Base-by-base conservation (phyloP, 176 grass and related monocot genomes). In the Zoysia pacifica region DNA sequence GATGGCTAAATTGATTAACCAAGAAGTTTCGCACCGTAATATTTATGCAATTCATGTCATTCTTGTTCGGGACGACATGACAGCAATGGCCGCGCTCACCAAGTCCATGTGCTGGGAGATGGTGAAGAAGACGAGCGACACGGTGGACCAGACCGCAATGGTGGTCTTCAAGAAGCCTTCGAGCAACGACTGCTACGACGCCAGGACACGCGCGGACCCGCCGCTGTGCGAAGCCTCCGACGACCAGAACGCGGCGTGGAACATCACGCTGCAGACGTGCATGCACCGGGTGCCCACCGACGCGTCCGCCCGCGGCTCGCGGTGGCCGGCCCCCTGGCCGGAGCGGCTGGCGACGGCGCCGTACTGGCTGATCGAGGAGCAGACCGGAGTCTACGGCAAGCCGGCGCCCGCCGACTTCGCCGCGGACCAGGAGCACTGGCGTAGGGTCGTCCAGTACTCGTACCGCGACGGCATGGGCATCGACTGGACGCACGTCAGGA, bases 31-130 rank as follows among this genome's bases (percentile, higher is more conserved):
- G 28, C 28, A 28, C 28, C 28, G 28, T 28, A 28, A 28, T 28
- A 28, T 28, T 28, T 28, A 28, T 28, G 28, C 28, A 28, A 28
- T 28, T 28, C 28, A 28, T 28, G 11, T 49, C 11, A 1, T 52
- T 52, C 20, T 9, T 63, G 56, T 1, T 44, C 65, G n/a, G 5
- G 13, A 55, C 41, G 18, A 13, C 86, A 94, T 35, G 18, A 13
- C 86, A 94, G 91, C 73, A 0, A 97, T 97, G 90, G 81, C 37
- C 3, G 73, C 62, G 66, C 72, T 97, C 13, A 97, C 88, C 74
- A 90, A 89, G 81, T 79, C 91, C 67, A 97, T 97, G 87, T 97
- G 95, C 86, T 97, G 95, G 95, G 86, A 97, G 75, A 91, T 97
- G 83, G 48, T 93, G 62, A 89, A 83, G 63, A 89, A 67, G 84